Base-by-base conservation (phyloP, 2,329 filamentous ascomycete species). In the Arthrobotrys entomopaga region DNA sequence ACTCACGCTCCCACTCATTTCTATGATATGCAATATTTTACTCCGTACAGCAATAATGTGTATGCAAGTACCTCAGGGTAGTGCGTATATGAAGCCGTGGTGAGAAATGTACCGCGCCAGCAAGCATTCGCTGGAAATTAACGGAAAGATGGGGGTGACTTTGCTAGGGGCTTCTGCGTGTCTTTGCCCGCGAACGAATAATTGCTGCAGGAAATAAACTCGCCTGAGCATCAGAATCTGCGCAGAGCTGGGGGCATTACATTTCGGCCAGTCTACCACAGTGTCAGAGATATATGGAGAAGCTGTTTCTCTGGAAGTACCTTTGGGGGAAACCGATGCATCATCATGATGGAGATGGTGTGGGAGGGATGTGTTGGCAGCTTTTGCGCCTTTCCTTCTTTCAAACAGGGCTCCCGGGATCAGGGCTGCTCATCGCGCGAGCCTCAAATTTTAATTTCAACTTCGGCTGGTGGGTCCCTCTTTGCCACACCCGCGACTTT, bases 401-500 rank as follows among this genome's bases (percentile, higher is more conserved):
- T 48, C 61, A 65, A 59, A 65, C 54, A 60, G 59, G 61, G 60
- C 61, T 49, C 63, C 29, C 70, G 63, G 70, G 70, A 74, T 67
- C 70, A 74, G 70, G 67, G 70, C 70, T 74, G 70, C 65, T 64
- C 70, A 74, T 74, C 63, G 60, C 70, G 70, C 70, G 70, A 74
- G 70, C 70, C 70, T 74, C 70, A 74, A 74, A 74, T 74, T 74
- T 74, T 66, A 73, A 73, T 56, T 73, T 66, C 63, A 48, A 61
- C 61, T 61, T 60, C 61, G 29, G 46, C 53, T 42, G 49, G 67
- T 54, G 46, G 67, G 60, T 48, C 52, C 58, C 29, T 43, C 34
- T 13, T 50, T 19, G n/a, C 42, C 42, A 46, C 20, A 20, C 48
- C 48, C 48, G n/a, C 38, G n/a, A 42, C 46, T 8, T 46, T 19